Base-by-base conservation (phyloP, 2,329 filamentous ascomycete genomes). In the Periconia digitata region DNA sequence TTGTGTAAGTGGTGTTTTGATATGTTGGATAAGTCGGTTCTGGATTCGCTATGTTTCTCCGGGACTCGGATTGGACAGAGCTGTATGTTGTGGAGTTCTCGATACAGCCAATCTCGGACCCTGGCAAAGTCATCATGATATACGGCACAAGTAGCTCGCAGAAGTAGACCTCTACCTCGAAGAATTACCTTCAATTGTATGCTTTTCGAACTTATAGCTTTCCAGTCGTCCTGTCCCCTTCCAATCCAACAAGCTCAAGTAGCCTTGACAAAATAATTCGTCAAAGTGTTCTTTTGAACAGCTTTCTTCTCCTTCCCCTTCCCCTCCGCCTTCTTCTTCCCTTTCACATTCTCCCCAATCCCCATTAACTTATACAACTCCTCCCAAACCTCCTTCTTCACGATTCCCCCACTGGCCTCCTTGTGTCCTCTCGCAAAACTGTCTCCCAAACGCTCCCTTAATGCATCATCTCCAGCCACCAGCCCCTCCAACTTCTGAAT, bases 341-440 rank as follows among this genome's bases (percentile, higher is more conserved):
- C 70, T 41, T 70, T 70, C 12, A 69, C 59, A 61, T 80, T 84
- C 65, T 82, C 80, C 0, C 83, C 82, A 35, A 86, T 70, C 43
- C 79, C 77, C 70, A 87, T 74, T 13, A 83, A 61, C 4, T 69
- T 69, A 74, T 85, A 81, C 13, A 88, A 66, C 60, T 87, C 84
- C 51, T 87, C 84, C 63, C 87, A 88, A 49, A 85, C 83, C 1
- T 74, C 76, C 10, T 69, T 75, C 0, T 76, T 75, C 0, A 88
- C 80, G 39, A 86, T 83, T 0, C 85, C 85, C 1, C 85, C 85
- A 40, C 81, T 85, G 0, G 85, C 85, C 59, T 86, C 84, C 50
- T 84, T 85, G 53, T 88, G 85, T 0, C 85, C 85, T 44, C 80
- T 75, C 0, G 84, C 85, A 59, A 87, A 88, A 21, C 78, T 83